Percentiles rank a stretch among this genome's conserved stretches.
Evolutionary conservation across 2,329 filamentous ascomycete species (phyloP).

Genomic region (Helotiales sp.): DNA sequence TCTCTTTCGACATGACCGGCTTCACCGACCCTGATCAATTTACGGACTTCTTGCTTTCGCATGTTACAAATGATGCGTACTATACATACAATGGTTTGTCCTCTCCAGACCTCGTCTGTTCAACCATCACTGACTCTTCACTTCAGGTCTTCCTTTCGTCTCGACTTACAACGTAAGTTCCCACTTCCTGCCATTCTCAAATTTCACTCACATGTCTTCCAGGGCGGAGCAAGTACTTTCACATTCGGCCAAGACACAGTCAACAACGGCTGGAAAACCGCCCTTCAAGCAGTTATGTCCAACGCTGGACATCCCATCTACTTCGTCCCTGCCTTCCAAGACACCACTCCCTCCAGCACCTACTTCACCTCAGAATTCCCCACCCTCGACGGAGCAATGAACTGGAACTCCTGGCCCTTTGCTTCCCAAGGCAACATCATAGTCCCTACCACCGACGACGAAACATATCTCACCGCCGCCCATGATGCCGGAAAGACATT

Average conservation of each 20-base stretch:
- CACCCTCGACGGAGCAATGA: conserved; percentile 8
- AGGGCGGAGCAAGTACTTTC: conserved; percentile 16
- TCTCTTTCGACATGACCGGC: conserved; percentile 22
- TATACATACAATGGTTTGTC: conserved; percentile 16
- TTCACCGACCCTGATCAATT: conserved; percentile 17
- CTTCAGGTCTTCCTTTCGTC: conserved; percentile 10
- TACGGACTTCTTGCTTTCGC: conserved; percentile 6
- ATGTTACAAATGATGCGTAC: conserved; percentile 13
- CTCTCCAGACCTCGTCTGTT: background rate
- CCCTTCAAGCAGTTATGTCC: conserved; percentile 29
- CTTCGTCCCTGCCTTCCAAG: conserved; percentile 18
- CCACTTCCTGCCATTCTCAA: background rate
- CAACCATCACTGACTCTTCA: background rate
- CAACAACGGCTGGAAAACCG: conserved; percentile 27
- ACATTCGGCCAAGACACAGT: conserved; percentile 27
- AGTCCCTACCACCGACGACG: conserved; percentile 29
- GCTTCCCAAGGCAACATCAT: conserved; percentile 12
- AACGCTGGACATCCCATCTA: conserved; percentile 21
- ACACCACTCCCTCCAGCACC: conserved; percentile 2
- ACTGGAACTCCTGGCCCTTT: conserved; percentile 21
- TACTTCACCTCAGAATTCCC: conserved; percentile 2
- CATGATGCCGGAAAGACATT: conserved; percentile 36
- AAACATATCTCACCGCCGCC: conserved; percentile 33
- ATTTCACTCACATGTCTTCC: background rate
- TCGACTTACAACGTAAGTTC: conserved; percentile 18